Evolutionary conservation across 495 filamentous ascomycete species (phyloP), one percentile per base, ranked within the genome.

Genomic region (Penicillium cinerascens): DNA sequence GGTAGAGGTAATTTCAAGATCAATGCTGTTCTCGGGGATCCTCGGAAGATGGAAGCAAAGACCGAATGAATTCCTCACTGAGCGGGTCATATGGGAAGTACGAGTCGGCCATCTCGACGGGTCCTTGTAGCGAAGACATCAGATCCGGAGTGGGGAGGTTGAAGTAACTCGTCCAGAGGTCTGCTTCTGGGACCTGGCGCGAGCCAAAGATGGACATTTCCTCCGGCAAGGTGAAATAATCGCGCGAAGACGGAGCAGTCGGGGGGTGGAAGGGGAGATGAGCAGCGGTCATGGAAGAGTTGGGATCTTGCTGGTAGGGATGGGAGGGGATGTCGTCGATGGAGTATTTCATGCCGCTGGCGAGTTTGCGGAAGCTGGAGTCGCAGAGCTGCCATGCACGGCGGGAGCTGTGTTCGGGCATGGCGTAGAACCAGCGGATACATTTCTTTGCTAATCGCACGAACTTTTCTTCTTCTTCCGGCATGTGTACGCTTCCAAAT

Each of bases 401-500:
- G 48, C 69, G 65, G 1, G 81, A 79, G 1, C 73, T 78, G 29
- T 69, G 63, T 25, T 70, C 56, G 7, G 78, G 69, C 74, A 82
- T 78, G 21, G 63, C 64, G 21, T 69, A 63, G 2, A 85, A 64
- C 80, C 82, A 84, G 6, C 65, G 63, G 10, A 82, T 61, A 7
- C 74, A 73, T 49, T 81, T 82, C 38, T 82, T 81, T 0, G 77
- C 64, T 7, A 76, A 65, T 7, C 62, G 51, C 4, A 83, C 52
- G 11, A 82, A 65, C 0, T 61, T 66, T 2, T 63, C 66, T 23
- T 78, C 69, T 43, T 78, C 70, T 18, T 71, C 59, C 6, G 77
- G 78, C 45, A 76, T 69, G 56, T 85, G 82, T 27, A 79, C 64
- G 37, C 68, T 65, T 35, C 70, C 68, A 49, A 83, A 79, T 0